Evolutionary conservation across 805 yeast genomes (phyloP).

Genomic region (Candida lessepsii): DNA sequence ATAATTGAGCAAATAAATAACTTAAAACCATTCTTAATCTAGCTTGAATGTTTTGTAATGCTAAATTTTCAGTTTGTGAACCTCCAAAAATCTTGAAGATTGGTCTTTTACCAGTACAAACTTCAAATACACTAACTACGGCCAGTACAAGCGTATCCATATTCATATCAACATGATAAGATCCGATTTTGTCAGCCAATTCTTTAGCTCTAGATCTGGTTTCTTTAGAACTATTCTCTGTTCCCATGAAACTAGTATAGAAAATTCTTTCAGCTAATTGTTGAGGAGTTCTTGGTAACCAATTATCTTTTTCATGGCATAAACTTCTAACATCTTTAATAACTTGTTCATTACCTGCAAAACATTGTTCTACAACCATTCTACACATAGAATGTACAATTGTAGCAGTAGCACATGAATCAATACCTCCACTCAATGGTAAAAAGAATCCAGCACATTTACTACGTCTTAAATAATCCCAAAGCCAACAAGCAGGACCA

Average conservation of each 20-base stretch:
- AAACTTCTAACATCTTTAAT: slow-evolving; percentile 70
- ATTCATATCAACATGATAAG: slow-evolving; percentile 87
- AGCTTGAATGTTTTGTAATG: slow-evolving; percentile 96
- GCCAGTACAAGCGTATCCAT: slow-evolving; percentile 84
- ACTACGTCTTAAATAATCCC: slow-evolving; percentile 96
- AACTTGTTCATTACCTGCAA: slow-evolving; percentile 71
- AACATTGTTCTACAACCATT: slow-evolving; percentile 69
- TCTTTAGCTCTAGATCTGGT: slow-evolving; percentile 81
- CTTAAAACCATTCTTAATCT: slow-evolving; percentile 92
- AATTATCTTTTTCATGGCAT: slow-evolving; percentile 50
- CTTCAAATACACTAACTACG: slow-evolving; percentile 72
- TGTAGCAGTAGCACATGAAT: slow-evolving; percentile 95
- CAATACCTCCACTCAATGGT: slow-evolving; percentile 96
- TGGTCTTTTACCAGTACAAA: slow-evolving; percentile 89
- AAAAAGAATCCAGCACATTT: slow-evolving; percentile 87
- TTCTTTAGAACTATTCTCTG: slow-evolving; percentile 84
- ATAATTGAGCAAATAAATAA: slow-evolving; percentile 86
- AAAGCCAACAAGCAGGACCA: slow-evolving; percentile 99
- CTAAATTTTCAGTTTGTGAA: slow-evolving; percentile 83
- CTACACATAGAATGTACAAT: slow-evolving; percentile 94
- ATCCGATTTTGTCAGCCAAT: slow-evolving; percentile 72
- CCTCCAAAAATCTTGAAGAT: slow-evolving; percentile 93
- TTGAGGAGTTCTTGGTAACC: slow-evolving; percentile 71
- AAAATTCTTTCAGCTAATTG: slow-evolving; percentile 76
- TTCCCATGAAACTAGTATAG: slow-evolving; percentile 95